A percentile compares a stretch with the other conserved stretches of the same genome.
Evolutionary conservation across 2,329 filamentous ascomycete species (phyloP).

Genomic region (Colletotrichum australisinense): DNA sequence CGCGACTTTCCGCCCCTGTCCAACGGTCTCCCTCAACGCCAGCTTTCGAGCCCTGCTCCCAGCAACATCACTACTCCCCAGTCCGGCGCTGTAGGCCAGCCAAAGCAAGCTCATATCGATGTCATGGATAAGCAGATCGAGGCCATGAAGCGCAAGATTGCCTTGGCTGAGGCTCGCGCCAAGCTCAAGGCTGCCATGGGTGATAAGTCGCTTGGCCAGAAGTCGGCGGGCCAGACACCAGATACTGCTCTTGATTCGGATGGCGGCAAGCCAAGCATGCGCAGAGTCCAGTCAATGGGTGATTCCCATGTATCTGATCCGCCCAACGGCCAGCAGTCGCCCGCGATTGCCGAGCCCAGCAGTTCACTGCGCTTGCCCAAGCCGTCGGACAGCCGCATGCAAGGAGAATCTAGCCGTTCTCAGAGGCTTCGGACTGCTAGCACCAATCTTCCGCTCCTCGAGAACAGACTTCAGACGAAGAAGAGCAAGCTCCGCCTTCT

Average conservation of each 20-base stretch:
- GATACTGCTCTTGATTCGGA: constrained; percentile 32
- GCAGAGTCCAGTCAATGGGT: constrained; percentile 37
- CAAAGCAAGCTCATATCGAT: constrained; percentile 53
- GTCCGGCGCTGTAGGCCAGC: constrained; percentile 45
- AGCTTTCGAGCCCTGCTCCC: constrained; percentile 53
- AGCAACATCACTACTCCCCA: constrained; percentile 49
- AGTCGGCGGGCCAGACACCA: constrained; percentile 26
- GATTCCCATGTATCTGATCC: constrained; percentile 36
- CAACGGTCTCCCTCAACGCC: constrained; percentile 52
- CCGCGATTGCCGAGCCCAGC: constrained; percentile 38
- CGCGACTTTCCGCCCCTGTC: constrained; percentile 59
- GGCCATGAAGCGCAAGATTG: constrained; percentile 68
- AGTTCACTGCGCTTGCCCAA: constrained; percentile 42
- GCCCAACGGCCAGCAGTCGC: constrained; percentile 39
- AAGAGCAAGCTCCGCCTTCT: constrained; percentile 59
- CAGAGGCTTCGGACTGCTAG: constrained; percentile 50
- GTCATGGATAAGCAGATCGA: constrained; percentile 70
- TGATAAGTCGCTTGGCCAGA: constrained; percentile 13
- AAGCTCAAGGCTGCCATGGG: constrained; percentile 49
- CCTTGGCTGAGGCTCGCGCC: constrained; percentile 68
- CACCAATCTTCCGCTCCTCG: constrained; percentile 51
- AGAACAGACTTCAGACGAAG: constrained; percentile 55
- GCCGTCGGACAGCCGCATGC: constrained; percentile 31
- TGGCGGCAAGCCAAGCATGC: constrained; percentile 26
- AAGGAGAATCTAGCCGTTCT: constrained; percentile 35